Evolutionary conservation across 441 rosid genomes (phyloP).

Genomic region (Erodium moschatum): DNA sequence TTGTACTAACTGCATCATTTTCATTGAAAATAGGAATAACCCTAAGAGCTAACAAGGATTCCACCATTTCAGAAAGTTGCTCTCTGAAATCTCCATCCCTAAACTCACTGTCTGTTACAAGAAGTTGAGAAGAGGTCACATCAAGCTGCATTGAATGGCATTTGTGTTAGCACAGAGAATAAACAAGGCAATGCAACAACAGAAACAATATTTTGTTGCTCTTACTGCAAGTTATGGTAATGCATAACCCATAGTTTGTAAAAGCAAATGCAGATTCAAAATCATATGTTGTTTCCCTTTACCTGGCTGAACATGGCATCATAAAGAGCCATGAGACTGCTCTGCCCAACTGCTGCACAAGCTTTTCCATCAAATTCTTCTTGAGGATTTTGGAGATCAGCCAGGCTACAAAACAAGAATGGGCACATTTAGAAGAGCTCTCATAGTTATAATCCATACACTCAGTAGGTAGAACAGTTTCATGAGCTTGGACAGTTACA

Average conservation of each 20-base stretch:
- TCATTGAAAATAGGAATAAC: constrained; percentile 47
- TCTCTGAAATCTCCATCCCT: constrained; percentile 34
- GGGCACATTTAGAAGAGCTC: not conserved
- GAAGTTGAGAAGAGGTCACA: constrained; percentile 40
- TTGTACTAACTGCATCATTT: constrained; percentile 46
- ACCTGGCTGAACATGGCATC: constrained; percentile 45
- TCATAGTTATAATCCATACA: not conserved
- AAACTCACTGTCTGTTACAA: constrained; percentile 43
- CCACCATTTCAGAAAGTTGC: constrained; percentile 37
- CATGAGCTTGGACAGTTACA: not conserved
- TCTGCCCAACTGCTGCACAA: constrained; percentile 48
- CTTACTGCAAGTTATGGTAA: not conserved
- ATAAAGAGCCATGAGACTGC: constrained; percentile 44
- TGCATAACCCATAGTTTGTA: not conserved
- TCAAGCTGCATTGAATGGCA: constrained; percentile 36
- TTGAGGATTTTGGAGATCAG: constrained; percentile 49
- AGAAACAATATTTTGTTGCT: not conserved
- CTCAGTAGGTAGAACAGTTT: not conserved
- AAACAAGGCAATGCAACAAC: not conserved
- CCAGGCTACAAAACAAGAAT: constrained; percentile 29
- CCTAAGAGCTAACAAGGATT: constrained; percentile 32
- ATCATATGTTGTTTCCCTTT: not conserved
- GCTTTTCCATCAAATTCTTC: constrained; percentile 47
- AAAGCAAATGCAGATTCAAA: not conserved
- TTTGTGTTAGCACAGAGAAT: constrained; percentile 9